phyloP scores from a whole-genome alignment of 129 eudicot species.

The Flaveria robusta region DNA sequence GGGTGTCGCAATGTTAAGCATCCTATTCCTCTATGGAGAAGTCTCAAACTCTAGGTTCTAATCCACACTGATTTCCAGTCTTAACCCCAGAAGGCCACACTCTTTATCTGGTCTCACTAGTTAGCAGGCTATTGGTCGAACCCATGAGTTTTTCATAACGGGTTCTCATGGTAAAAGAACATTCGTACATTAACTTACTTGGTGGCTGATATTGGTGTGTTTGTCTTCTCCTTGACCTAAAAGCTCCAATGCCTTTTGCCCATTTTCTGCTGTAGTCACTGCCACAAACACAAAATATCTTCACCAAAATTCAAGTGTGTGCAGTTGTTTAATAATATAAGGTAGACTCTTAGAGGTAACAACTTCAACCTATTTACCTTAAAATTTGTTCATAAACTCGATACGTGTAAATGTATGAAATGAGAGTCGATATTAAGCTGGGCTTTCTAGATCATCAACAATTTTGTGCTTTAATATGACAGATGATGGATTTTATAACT shows the following conservation, averaged over 20 bases:
- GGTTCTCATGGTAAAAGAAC: background rate
- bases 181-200: constrained; percentile 22
- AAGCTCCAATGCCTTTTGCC: constrained; percentile 61
- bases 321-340: background rate
- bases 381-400: background rate
- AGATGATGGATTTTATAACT: background rate
- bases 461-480: background rate
- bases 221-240: constrained; percentile 53
- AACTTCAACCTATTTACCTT: background rate
- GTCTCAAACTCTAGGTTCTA: background rate
- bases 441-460: background rate
- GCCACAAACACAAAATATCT: constrained; percentile 25
- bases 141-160: background rate
- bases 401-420: background rate
- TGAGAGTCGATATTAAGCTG: too few species aligned
- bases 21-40: background rate
- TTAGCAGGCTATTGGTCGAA: background rate
- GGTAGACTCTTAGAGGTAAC: background rate
- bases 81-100: background rate
- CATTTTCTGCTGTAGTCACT: constrained; percentile 66
- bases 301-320: constrained; percentile 11
- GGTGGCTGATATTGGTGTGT: constrained; percentile 30
- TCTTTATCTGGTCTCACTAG: too few species aligned
- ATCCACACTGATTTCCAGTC: background rate
- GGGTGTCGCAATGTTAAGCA: background rate